Percentiles rank a stretch among this genome's conserved stretches.
These are phyloP conservation scores for Aspergillus caelatus DNA, from an alignment of 2,329 filamentous ascomycete species.

Conservation along the genomic window DNA sequence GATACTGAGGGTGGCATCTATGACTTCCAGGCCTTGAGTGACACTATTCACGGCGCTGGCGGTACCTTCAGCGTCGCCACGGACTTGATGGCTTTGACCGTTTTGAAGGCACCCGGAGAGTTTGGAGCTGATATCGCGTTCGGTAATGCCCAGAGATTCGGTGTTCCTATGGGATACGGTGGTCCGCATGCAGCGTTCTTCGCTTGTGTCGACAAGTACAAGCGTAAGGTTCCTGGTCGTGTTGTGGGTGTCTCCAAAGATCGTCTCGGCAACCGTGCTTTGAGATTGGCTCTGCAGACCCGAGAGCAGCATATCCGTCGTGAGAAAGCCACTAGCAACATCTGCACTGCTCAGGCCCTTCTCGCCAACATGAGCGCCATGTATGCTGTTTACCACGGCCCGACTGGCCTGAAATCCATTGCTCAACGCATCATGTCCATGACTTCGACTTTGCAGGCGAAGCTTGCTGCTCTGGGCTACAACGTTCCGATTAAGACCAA, in stretches of 20 bases:
- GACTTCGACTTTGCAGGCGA: constrained; percentile 69
- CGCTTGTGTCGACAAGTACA: constrained; percentile 85
- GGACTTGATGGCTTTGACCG: constrained; percentile 82
- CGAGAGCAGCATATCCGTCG: constrained; percentile 94
- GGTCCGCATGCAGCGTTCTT: constrained; percentile 98
- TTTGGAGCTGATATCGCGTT: constrained; percentile 96
- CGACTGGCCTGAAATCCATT: constrained; percentile 78
- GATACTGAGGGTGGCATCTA: constrained; percentile 81
- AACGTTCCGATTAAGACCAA: constrained; percentile 63
- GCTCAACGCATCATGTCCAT: constrained; percentile 75
- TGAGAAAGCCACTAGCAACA: constrained; percentile 96
- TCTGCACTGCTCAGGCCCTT: constrained; percentile 92
- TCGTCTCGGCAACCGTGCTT: constrained; percentile 76
- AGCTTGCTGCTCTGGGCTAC: constrained; percentile 65
- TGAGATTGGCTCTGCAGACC: constrained; percentile 85
- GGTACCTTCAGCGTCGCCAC: constrained; percentile 85
- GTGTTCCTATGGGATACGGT: constrained; percentile 88
- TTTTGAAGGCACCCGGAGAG: constrained; percentile 86
- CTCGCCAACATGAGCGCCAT: constrained; percentile 95
- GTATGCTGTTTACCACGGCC: constrained; percentile 93
- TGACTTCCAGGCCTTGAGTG: constrained; percentile 73
- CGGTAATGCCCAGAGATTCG: constrained; percentile 87
- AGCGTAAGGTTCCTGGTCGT: constrained; percentile 90
- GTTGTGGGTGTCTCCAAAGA: constrained; percentile 92
- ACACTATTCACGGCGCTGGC: constrained; percentile 74